Base-by-base conservation (phyloP, 2,329 filamentous ascomycete species). In the Chrysoporthe deuterocubensis region DNA sequence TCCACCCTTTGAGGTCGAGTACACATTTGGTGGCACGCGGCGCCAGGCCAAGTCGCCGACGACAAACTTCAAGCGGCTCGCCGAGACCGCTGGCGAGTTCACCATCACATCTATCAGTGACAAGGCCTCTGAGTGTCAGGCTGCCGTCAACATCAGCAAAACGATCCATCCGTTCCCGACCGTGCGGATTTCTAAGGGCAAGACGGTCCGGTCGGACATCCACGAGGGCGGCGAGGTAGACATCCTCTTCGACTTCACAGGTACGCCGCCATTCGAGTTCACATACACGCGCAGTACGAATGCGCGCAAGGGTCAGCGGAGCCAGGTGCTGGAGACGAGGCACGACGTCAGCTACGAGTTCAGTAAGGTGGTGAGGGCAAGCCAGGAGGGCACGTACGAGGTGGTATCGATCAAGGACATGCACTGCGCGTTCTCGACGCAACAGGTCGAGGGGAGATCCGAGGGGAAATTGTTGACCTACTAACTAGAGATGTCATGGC, bases 341-440 rank as follows among this genome's bases (percentile, higher is more conserved):
- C 94, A 96, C 72, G 94, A 97, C 73, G 85, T 92, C 21, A 95
- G 92, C 61, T 88, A 94, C 71, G 93, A 96, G 74, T 87, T 93
- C 77, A 90, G 83, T 75, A 94, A 97, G 85, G 88, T 89, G 37
- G 87, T 98, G 73, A 90, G 90, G 74, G 94, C 94, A 37, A 94
- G 91, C 73, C 92, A 97, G 76, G 96, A 98, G 83, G 96, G 96
- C 62, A 97, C 94, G 72, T 99, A 99, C 76, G 96, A 99, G 81
- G 95, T 99, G 21, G 92, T 98, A 42, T 91, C 93, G 13, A 97
- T 99, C 80, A 96, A 96, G 83, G 96, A 99, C 80, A 89, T 89
- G 75, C 96, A 88, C 81, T 99, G 96, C 78, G 90, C 93, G 37
- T 97, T 97, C 79, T 92, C 92, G 58, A 95, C 90, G 69, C 86